phyloP scores from a whole-genome alignment of 1,284 basidiomycete species.

The Fomitiporia mediterranea region DNA sequence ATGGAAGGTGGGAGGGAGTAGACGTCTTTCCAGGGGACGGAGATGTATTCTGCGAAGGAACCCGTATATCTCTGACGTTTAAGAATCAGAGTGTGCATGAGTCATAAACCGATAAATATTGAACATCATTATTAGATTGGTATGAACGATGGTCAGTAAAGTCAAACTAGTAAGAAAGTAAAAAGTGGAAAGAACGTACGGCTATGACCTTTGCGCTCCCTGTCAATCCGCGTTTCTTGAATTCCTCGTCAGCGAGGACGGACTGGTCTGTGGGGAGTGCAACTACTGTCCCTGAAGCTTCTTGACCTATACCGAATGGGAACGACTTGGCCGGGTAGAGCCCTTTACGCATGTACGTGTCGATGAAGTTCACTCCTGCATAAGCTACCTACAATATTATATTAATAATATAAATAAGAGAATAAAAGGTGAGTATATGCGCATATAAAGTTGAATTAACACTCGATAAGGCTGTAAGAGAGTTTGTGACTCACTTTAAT shows the following conservation, averaged over 20 bases:
- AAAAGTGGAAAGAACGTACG: slow-evolving; percentile 39
- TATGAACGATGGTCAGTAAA: too few species aligned
- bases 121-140: too few species aligned
- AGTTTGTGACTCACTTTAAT: slow-evolving; percentile 55
- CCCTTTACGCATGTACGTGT: slow-evolving; percentile 68
- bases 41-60: slow-evolving; percentile 73
- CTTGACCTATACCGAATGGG: slow-evolving; percentile 77
- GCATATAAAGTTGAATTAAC: not conserved
- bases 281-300: slow-evolving; percentile 74
- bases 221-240: slow-evolving; percentile 51
- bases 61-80: slow-evolving; percentile 44
- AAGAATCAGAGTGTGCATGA: too few species aligned
- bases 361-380: slow-evolving; percentile 85
- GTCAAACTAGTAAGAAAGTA: too few species aligned
- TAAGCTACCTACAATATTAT: slow-evolving; percentile 25
- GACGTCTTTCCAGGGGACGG: slow-evolving; percentile 60
- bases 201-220: slow-evolving; percentile 61
- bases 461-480: slow-evolving; percentile 18
- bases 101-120: too few species aligned
- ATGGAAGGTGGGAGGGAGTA: slow-evolving; percentile 58
- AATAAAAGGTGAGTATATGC: slow-evolving; percentile 35
- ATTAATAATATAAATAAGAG: slow-evolving; percentile 35
- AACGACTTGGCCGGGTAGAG: slow-evolving; percentile 54
- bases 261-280: slow-evolving; percentile 59
- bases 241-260: slow-evolving; percentile 52